Evolutionary conservation across 1,284 basidiomycete species (phyloP).

Genomic region (Leccinum subatratum): DNA sequence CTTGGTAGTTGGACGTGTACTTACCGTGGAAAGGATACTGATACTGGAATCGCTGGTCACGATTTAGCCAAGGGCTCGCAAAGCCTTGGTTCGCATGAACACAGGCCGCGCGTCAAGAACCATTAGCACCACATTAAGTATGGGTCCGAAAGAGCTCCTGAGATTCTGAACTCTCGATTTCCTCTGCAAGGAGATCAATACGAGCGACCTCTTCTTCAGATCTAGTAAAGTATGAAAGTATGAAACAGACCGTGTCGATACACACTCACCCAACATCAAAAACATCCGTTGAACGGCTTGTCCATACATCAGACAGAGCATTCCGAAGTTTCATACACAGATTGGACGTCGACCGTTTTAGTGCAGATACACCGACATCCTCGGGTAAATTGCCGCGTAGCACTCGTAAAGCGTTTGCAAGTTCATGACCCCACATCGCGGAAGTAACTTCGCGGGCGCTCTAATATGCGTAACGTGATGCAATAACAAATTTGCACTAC

Average conservation of each 20-base stretch:
- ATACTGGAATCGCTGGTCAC: conserved; percentile 84
- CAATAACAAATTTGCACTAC: background rate
- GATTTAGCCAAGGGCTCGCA: conserved; percentile 80
- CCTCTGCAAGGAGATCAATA: conserved; percentile 66
- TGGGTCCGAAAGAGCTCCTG: conserved; percentile 73
- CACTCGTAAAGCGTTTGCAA: conserved; percentile 58
- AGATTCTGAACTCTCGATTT: conserved; percentile 71
- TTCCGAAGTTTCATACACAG: conserved; percentile 56
- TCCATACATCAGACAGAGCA: conserved; percentile 65
- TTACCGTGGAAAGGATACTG: conserved; percentile 70
- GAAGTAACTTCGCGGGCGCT: conserved; percentile 69
- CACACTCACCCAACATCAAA: conserved; percentile 68
- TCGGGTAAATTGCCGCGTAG: conserved; percentile 43
- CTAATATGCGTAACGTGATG: background rate
- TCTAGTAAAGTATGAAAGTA: conserved; percentile 33
- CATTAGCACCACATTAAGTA: conserved; percentile 70
- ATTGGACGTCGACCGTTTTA: conserved; percentile 34
- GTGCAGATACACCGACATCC: conserved; percentile 25
- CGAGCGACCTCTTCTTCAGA: conserved; percentile 63
- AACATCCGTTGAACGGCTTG: conserved; percentile 58
- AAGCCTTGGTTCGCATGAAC: conserved; percentile 85
- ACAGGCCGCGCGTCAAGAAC: conserved; percentile 79
- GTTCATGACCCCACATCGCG: conserved; percentile 70
- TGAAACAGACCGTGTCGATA: background rate
- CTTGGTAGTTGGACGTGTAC: conserved; percentile 22